Conservation (phyloP, 1,284 basidiomycete species). For the Fomes fomentarius region DNA sequence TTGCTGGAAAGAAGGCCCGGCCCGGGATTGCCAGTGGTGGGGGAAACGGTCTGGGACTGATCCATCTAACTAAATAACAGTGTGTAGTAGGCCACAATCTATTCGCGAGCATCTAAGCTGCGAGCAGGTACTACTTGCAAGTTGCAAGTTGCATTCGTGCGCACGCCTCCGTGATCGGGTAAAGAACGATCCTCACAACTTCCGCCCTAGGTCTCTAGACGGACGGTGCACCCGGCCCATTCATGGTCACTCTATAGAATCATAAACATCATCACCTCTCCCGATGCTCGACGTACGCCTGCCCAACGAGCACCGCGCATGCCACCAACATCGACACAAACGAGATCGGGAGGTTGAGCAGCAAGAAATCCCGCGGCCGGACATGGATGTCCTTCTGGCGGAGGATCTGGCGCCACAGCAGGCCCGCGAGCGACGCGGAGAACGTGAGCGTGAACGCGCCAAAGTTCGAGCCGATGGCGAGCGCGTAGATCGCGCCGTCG, state of each 20-base stretch:
- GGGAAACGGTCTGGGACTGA: neutral
- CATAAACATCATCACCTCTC: neutral
- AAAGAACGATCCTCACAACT: no score
- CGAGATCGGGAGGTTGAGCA: slow-evolving; percentile 60
- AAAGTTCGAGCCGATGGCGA: slow-evolving; percentile 88
- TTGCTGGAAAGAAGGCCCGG: neutral
- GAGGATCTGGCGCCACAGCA: slow-evolving; percentile 87
- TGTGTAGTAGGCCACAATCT: no score
- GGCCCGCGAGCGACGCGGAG: slow-evolving; percentile 87
- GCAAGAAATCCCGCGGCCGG: slow-evolving; percentile 68
- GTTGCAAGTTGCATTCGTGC: no score
- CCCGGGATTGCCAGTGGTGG: neutral
- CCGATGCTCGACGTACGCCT: slow-evolving; percentile 22
- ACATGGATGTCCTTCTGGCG: slow-evolving; percentile 78
- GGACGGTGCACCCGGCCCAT: no score
- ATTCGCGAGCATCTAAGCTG: no score
- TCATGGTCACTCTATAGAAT: no score
- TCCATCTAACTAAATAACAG: no score
- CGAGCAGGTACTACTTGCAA: no score
- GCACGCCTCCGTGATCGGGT: no score
- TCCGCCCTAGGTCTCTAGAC: no score
- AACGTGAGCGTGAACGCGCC: slow-evolving; percentile 94
- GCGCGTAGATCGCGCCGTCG: slow-evolving; percentile 53
- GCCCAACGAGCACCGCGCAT: slow-evolving; percentile 31
- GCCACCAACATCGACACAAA: slow-evolving; percentile 32